A percentile compares a stretch with the other conserved stretches of the same genome.
Evolutionary conservation across 805 yeast genomes (phyloP).

Genomic region (Brettanomyces custersianus): DNA sequence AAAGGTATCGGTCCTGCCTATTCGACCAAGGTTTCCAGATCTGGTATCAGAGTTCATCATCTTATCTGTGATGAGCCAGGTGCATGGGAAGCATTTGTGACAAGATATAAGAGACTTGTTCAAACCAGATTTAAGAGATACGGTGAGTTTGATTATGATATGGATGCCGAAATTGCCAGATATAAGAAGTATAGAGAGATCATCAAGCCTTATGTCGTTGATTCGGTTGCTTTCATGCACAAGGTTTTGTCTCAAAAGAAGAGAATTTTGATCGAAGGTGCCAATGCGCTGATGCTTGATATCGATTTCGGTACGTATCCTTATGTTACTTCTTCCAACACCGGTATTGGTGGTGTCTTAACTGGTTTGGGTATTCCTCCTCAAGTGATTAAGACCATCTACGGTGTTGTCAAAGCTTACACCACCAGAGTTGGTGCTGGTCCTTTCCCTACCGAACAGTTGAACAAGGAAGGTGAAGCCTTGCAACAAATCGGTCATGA

Average conservation of each 20-base stretch:
- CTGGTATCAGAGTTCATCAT: slow-evolving; percentile 96
- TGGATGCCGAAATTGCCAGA: slow-evolving; percentile 67
- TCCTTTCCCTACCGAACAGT: slow-evolving; percentile 97
- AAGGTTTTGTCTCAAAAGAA: slow-evolving; percentile 67
- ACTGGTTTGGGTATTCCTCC: slow-evolving; percentile 99
- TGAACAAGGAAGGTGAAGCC: slow-evolving; percentile 77
- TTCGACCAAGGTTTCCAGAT: slow-evolving; percentile 92
- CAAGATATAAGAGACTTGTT: slow-evolving; percentile 66
- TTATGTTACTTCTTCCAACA: slow-evolving; percentile 88
- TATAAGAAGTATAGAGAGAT: slow-evolving; percentile 67
- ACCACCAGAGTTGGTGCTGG: slow-evolving; percentile 99
- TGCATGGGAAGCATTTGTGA: slow-evolving; percentile 87
- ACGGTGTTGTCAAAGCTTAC: slow-evolving; percentile 97
- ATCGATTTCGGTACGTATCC: slow-evolving; percentile 98
- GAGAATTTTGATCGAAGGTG: slow-evolving; percentile 93
- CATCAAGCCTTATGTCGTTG: slow-evolving; percentile 87
- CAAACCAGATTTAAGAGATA: slow-evolving; percentile 81
- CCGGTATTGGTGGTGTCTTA: slow-evolving; percentile 96
- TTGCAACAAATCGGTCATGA: slow-evolving; percentile 92
- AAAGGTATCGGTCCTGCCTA: slow-evolving; percentile 99
- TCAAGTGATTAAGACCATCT: slow-evolving; percentile 62
- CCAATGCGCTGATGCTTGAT: slow-evolving; percentile 96
- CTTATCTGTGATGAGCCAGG: slow-evolving; percentile 81
- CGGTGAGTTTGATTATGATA: slow-evolving; percentile 86
- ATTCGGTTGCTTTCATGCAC: slow-evolving; percentile 79